Base-by-base conservation (phyloP, 345 rosid genomes). In the Pugionium dolabratum region DNA sequence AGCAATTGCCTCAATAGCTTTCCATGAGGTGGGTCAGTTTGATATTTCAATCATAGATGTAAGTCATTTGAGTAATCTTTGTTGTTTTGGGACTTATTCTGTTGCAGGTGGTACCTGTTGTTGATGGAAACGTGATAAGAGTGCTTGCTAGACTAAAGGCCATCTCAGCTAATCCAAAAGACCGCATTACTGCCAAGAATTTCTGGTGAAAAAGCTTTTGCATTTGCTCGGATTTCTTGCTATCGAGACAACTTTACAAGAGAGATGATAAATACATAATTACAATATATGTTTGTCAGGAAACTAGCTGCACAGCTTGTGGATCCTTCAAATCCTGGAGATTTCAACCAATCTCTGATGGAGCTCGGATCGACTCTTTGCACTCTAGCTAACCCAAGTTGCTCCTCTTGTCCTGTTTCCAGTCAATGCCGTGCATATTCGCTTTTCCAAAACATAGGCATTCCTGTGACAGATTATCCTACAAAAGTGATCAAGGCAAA, bases 361-460 rank as follows among this genome's bases (percentile, higher is more conserved):
- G 96, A 93, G 76, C 94, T 93, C 35, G 98, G 98, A 78, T 97
- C 98, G 28, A 88, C 87, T n/a, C 25, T 84, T 48, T 93, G 98
- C 86, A 75, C 81, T 48, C 89, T 86, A 18, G 59, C 77, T 53
- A 90, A 79, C 65, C 97, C 97, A 28, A 79, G 54, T 67, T 93
- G 98, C 73, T 70, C 83, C 59, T 79, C 81, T 47, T 93, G 97
- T 77, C 96, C 98, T 61, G 78, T 93, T 61, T 85, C 94, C 28
- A 70, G 69, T 66, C 84, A 86, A 60, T 93, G 98, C 45, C 84
- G 71, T 53, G 97, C 92, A 41, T 72, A 69, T 70, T 75, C 88
- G 36, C 79, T 76, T 45, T 84, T 87, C 49, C 74, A 72, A 63
- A 85, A 88, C 66, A 45, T 49, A 56, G 82, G 76, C 27, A 75